A percentile compares a stretch with the other conserved stretches of the same genome.
phyloP scores from a whole-genome alignment of 345 rosid genomes.

The Arabidopsis suecica region DNA sequence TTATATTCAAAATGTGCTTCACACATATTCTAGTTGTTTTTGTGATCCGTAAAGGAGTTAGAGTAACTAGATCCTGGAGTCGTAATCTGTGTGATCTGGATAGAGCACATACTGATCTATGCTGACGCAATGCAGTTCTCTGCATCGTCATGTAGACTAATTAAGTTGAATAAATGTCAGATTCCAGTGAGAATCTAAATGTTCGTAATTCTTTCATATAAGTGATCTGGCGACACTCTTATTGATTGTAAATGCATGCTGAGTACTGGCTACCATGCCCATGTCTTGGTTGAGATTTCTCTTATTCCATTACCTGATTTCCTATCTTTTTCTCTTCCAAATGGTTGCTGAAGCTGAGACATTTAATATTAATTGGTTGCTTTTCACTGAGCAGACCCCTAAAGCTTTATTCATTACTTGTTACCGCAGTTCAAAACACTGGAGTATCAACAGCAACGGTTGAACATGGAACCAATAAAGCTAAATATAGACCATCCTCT shows the following conservation, averaged over 20 bases:
- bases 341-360: slow-evolving; percentile 25
- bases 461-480: slow-evolving; percentile 78
- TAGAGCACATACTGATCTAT: background rate
- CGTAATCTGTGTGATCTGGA: background rate
- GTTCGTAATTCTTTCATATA: background rate
- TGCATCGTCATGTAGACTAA: background rate
- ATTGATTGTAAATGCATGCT: background rate
- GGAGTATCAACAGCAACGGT: slow-evolving; percentile 69
- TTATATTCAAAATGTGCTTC: background rate
- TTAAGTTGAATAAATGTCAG: background rate
- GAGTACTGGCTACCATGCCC: background rate
- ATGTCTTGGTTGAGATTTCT: slow-evolving; percentile 12
- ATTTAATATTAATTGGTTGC: background rate
- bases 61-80: background rate
- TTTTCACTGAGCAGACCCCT: background rate
- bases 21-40: background rate
- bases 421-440: slow-evolving; percentile 68
- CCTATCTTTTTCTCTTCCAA: background rate
- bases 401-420: slow-evolving; percentile 4
- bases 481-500: slow-evolving; percentile 53
- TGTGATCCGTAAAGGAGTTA: background rate
- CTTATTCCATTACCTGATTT: background rate
- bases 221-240: background rate
- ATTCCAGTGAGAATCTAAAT: background rate
- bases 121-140: background rate